A percentile compares a stretch with the other conserved stretches of the same genome.
Evolutionary conservation across 148 eudicot species (phyloP).

Genomic region (Oxyria digyna): DNA sequence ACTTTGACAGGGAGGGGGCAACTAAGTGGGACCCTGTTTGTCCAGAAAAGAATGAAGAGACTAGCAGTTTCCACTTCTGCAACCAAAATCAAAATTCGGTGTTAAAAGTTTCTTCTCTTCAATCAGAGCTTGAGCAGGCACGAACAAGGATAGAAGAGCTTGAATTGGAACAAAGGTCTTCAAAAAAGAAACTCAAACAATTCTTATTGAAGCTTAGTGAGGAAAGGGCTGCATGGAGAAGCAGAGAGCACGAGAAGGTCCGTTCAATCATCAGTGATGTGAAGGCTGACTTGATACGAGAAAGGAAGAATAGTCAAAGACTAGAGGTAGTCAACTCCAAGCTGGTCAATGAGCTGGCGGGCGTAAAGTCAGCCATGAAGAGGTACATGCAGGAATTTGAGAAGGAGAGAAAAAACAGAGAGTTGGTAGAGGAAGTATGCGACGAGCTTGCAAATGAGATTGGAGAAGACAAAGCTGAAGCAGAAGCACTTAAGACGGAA

Average conservation of each 20-base stretch:
- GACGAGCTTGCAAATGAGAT: constrained; percentile 43
- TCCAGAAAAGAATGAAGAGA: constrained; percentile 27
- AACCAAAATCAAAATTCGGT: constrained; percentile 28
- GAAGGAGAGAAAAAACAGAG: constrained; percentile 65
- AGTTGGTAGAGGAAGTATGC: constrained; percentile 37
- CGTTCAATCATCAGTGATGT: constrained; percentile 69
- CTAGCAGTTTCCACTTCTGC: constrained; percentile 19
- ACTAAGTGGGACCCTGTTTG: constrained; percentile 83
- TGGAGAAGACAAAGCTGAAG: constrained; percentile 29
- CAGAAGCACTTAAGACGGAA: constrained; percentile 10
- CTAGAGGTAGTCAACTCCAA: constrained; percentile 72
- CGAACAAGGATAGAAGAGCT: constrained; percentile 24
- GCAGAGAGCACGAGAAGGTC: constrained; percentile 84
- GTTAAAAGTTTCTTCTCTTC: constrained; percentile 38
- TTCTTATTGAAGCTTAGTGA: constrained; percentile 63
- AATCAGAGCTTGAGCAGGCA: constrained; percentile 30
- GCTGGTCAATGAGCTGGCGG: constrained; percentile 62
- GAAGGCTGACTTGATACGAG: constrained; percentile 52
- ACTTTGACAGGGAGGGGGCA: constrained; percentile 84
- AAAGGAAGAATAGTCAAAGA: constrained; percentile 68
- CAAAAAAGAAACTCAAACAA: constrained; percentile 37
- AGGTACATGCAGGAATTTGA: constrained; percentile 66
- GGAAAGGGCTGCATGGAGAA: constrained; percentile 83
- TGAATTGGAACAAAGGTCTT: constrained; percentile 23
- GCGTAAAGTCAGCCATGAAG: constrained; percentile 47